These are phyloP conservation scores for Coriaria nepalensis DNA, from an alignment of 306 rosid species.

Conservation along the genomic window DNA sequence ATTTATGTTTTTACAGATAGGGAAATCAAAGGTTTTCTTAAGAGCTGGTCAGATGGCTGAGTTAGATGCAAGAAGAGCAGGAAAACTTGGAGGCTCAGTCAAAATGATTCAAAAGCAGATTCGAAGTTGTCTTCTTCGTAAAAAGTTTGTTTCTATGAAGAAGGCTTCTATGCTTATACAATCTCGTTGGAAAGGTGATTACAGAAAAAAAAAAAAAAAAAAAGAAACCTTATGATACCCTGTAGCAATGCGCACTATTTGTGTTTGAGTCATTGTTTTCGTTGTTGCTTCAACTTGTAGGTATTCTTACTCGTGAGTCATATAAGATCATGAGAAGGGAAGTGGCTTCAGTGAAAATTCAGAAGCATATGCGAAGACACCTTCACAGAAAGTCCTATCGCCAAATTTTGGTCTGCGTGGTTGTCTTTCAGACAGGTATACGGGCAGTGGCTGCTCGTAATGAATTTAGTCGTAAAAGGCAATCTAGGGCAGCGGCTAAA, in stretches of 20 bases:
- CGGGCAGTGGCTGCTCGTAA: constrained; percentile 39
- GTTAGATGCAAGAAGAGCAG: constrained; percentile 56
- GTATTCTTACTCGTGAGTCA: constrained; percentile 49
- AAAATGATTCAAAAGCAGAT: constrained; percentile 41
- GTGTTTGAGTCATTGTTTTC: constrained; percentile 1
- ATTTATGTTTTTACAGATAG: constrained; percentile 43
- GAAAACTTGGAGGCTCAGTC: constrained; percentile 39
- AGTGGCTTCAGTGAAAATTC: constrained; percentile 51
- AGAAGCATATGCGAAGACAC: constrained; percentile 33
- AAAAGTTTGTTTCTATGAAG: constrained; percentile 23
- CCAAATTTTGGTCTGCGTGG: constrained; percentile 21
- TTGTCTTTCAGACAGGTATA: constrained; percentile 48
- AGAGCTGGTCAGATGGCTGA: constrained; percentile 91
- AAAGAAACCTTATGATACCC: neutral
- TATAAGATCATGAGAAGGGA: constrained; percentile 35
- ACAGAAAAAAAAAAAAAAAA: too few species aligned
- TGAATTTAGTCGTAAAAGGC: constrained; percentile 32
- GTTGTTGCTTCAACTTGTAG: constrained; percentile 29
- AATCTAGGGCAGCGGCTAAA: constrained; percentile 23
- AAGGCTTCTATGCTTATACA: constrained; percentile 42
- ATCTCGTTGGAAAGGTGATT: constrained; percentile 71
- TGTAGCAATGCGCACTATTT: too few species aligned
- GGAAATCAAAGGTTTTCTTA: constrained; percentile 60
- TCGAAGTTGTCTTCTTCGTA: constrained; percentile 28
- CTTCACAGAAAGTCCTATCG: constrained; percentile 41